Percentiles rank a stretch among this genome's conserved stretches.
Conservation (phyloP, 306 rosid genomes). For the Cajanus cajan region DNA sequence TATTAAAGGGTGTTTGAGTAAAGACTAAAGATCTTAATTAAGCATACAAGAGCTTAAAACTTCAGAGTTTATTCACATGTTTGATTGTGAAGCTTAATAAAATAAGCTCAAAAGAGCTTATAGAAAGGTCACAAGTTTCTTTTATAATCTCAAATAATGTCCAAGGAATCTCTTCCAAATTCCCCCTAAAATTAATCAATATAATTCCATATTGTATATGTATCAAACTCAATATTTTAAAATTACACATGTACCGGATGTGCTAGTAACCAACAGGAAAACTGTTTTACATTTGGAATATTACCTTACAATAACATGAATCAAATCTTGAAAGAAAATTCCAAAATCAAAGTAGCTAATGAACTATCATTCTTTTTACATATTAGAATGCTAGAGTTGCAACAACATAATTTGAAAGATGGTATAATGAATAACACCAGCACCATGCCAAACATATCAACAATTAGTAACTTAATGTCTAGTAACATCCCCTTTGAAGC, state of each 20-base stretch:
- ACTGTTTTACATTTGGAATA: neutral
- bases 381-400: neutral
- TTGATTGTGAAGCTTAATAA: neutral
- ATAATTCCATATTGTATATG: neutral
- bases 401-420: neutral
- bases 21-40: neutral
- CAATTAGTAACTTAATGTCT: neutral
- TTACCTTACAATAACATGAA: slow-evolving; percentile 4
- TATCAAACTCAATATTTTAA: neutral
- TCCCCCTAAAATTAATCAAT: neutral
- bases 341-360: neutral
- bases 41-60: neutral
- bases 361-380: neutral
- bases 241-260: neutral
- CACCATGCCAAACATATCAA: slow-evolving; percentile 7
- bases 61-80: neutral
- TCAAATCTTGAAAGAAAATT: neutral
- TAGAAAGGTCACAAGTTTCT: neutral
- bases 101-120: neutral
- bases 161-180: neutral
- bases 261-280: neutral
- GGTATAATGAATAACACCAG: neutral
- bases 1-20: neutral
- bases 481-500: slow-evolving; percentile 2
- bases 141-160: neutral